phyloP scores from a whole-genome alignment of 768 basidiomycete species.

The Daedalea quercina region DNA sequence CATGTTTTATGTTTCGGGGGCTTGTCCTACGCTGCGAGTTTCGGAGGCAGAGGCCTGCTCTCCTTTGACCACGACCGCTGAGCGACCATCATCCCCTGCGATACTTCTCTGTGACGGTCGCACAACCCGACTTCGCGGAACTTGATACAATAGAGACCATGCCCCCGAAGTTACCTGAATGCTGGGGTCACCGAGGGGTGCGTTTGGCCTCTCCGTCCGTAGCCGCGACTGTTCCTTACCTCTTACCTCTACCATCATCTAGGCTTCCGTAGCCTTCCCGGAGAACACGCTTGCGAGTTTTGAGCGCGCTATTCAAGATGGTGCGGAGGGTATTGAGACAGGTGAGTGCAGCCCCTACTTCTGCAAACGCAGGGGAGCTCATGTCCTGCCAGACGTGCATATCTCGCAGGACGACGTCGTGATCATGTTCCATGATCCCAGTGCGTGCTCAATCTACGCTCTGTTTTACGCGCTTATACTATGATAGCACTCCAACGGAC shows the following conservation, averaged over 20 bases:
- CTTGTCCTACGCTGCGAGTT: no score
- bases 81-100: no score
- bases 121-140: no score
- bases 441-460: constrained; percentile 39
- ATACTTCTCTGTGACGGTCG: no score
- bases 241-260: not conserved
- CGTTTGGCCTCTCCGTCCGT: constrained; percentile 6
- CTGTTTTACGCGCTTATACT: not conserved
- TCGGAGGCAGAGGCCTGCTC: no score
- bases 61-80: no score
- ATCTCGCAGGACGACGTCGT: constrained; percentile 81
- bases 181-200: constrained; percentile 24
- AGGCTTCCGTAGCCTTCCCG: constrained; percentile 81
- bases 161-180: constrained; percentile 12
- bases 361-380: constrained; percentile 6
- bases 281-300: constrained; percentile 94
- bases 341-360: constrained; percentile 54
- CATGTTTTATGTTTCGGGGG: no score
- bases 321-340: constrained; percentile 90
- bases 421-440: constrained; percentile 93
- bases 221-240: constrained; percentile 17
- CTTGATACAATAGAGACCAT: not conserved
- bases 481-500: constrained; percentile 63
- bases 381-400: constrained; percentile 72
- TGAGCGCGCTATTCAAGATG: constrained; percentile 84